phyloP scores from a whole-genome alignment of 768 basidiomycete genomes.

The Leccinum longicurvipes region DNA sequence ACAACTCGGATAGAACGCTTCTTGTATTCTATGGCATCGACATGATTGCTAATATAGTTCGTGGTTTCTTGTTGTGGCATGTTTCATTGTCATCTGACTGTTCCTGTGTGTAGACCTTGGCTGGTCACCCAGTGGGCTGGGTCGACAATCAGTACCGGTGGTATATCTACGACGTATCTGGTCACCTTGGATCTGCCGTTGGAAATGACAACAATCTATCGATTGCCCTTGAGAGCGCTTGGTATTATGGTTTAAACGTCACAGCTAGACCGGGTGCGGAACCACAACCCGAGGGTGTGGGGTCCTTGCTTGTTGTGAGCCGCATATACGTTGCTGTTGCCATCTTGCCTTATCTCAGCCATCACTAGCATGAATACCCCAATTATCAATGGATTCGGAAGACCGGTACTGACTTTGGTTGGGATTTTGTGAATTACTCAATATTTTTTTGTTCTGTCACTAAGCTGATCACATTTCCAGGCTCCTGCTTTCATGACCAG shows the following conservation, averaged over 20 bases:
- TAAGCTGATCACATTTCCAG: slow-evolving; percentile 24
- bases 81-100: background rate
- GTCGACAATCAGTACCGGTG: no score
- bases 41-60: slow-evolving; percentile 53
- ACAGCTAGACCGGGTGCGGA: slow-evolving; percentile 48
- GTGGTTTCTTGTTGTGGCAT: slow-evolving; percentile 9
- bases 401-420: slow-evolving; percentile 53
- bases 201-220: slow-evolving; percentile 34
- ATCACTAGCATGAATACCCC: slow-evolving; percentile 47
- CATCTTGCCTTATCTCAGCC: background rate
- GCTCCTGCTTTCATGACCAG: slow-evolving; percentile 56
- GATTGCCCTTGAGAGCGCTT: slow-evolving; percentile 52
- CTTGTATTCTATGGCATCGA: slow-evolving; percentile 57
- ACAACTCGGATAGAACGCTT: slow-evolving; percentile 32
- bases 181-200: background rate
- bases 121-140: slow-evolving; percentile 49
- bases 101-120: slow-evolving; percentile 38
- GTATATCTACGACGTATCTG: background rate
- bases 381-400: slow-evolving; percentile 50
- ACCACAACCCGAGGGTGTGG: slow-evolving; percentile 31
- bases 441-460: background rate
- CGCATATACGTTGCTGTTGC: background rate
- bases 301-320: slow-evolving; percentile 32
- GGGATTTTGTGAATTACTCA: slow-evolving; percentile 48
- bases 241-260: slow-evolving; percentile 52